Base-by-base conservation (phyloP, 768 basidiomycete genomes). In the Antrodiella citrinella region DNA sequence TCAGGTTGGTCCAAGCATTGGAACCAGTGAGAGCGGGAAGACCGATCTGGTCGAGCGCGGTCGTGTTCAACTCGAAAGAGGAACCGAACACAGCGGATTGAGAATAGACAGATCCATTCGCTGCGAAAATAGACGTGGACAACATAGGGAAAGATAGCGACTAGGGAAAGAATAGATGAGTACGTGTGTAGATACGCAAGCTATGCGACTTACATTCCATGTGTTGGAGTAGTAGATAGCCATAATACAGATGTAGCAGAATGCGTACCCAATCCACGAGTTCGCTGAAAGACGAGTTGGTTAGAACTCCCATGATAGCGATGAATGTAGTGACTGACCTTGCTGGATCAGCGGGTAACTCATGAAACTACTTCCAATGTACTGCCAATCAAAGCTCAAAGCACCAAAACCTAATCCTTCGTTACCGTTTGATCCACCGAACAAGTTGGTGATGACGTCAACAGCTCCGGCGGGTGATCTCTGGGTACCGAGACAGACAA, bases 331-430 rank as follows among this genome's bases (percentile, higher is more conserved):
- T 25, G 11, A 48, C 57, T 15, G 39, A 76, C 77, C 76, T 69
- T 82, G 81, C 50, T 79, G 78, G 18, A 74, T 65, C 3, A 82
- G 56, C 9, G 81, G 80, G 23, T 69, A 63, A 51, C 73, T 77
- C 77, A 79, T 73, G 49, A 59, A 75, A n/a, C 57, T 57, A 25
- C 19, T 78, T 0, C 74, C 74, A 53, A 82, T 78, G 54, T 81
- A 81, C 52, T 81, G 78, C 81, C 81, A 86, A 56, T 85, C 84
- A 43, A 85, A 74, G n/a, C 78, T 77, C 39, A 86, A 51, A 26
- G 75, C 77, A 38, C 80, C 49, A 18, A 85, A 57, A 0, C 84
- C 83, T 38, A 86, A 67, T 0, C 82, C 84, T 61, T 86, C 83
- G 56, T 86, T 86, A 23, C 74, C 81, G 26, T 77, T 70, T 2